Conservation (phyloP, 129 eudicot species). For the Sambucus nigra region DNA sequence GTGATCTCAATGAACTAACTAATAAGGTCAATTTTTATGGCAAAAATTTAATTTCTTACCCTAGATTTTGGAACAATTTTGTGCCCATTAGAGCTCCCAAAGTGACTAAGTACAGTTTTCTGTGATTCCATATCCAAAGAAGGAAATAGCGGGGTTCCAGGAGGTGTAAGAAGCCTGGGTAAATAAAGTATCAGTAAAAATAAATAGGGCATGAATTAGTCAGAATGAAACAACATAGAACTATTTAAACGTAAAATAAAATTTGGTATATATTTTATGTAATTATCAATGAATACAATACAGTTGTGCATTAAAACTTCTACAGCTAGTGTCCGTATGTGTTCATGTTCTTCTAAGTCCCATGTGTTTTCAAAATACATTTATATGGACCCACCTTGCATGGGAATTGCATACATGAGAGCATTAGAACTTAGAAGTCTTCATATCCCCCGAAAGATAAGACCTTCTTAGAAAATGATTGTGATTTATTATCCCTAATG, state of each 20-base stretch:
- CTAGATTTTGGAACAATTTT: conserved; percentile 24
- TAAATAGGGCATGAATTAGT: not conserved
- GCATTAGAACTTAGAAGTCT: no score
- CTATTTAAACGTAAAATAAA: not conserved
- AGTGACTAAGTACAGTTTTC: conserved; percentile 14
- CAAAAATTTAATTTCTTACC: conserved; percentile 26
- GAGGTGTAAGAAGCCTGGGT: conserved; percentile 66
- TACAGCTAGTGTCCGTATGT: no score
- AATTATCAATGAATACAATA: not conserved
- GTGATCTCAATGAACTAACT: not conserved
- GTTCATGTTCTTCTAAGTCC: no score
- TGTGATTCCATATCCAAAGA: conserved; percentile 30
- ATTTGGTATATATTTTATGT: not conserved
- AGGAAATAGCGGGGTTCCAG: conserved; percentile 27
- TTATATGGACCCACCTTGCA: no score
- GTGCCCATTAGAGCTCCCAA: conserved; percentile 18
- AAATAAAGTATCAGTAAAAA: conserved; percentile 9
- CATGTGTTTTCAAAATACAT: no score
- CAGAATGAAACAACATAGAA: not conserved
- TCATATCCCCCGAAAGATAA: no score
- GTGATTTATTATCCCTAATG: no score
- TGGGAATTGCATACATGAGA: no score
- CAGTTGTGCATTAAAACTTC: no score
- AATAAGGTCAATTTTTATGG: not conserved
- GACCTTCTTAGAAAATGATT: no score